Base-by-base conservation (phyloP, 768 basidiomycete genomes). In the Naganishia kalamii region DNA sequence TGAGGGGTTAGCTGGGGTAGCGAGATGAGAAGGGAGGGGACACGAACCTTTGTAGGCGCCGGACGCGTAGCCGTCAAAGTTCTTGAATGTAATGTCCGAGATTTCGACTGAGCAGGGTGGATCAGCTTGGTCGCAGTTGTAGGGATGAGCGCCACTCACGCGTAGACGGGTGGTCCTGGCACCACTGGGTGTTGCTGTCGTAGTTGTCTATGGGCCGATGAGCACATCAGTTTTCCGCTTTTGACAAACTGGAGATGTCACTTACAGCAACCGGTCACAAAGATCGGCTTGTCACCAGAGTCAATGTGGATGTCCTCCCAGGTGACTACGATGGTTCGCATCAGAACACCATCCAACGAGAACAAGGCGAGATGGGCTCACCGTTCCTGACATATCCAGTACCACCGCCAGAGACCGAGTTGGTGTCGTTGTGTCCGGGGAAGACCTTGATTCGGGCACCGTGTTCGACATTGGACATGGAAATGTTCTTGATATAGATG, bases 401-500 rank as follows among this genome's bases (percentile, higher is more conserved):
- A 13, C 82, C 82, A 33, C 82, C 82, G 25, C 82, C 82, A 10
- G 77, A 69, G 2, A 84, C 81, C 8, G 84, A 85, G 40, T 82
- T 80, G 4, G 86, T 85, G 30, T 85, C 84, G 60, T 82, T 81
- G 17, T 81, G 79, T 4, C 85, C 86, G 5, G 85, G 85, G 80
- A 82, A 87, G 0, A 85, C 83, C 73, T 87, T 87, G 75, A 87
- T 87, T 35, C 86, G 80, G 0, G 85, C 85, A 0, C 86, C 86
- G 68, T 87, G 87, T 70, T 85, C 80, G 11, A 84, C 84, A 62
- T 86, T 85, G 12, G 81, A 77, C 84, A 86, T 86, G 32, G 76
- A 80, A 67, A 87, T 80, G 40, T 65, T 65, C 33, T 37, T 41
- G 43, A 51, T 27, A 32, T 65, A 65, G 17, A 65, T 27, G n/a